phyloP scores from a whole-genome alignment of 2,329 filamentous ascomycete species.

The Colletotrichum incanum region DNA sequence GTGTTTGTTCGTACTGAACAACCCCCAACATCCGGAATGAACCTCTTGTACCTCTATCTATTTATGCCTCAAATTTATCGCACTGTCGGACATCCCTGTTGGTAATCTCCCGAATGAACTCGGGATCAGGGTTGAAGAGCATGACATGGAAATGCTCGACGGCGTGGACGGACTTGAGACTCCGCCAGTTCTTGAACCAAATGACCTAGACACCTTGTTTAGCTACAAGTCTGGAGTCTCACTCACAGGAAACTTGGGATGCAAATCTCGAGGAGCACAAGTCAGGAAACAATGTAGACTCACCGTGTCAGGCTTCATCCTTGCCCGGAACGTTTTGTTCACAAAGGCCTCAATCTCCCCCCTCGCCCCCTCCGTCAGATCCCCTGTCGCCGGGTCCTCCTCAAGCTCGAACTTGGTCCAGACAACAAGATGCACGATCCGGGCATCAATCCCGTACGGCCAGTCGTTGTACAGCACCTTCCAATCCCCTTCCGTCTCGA shows the following conservation, averaged over 20 bases:
- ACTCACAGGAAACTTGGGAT: neutral
- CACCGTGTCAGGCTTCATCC: slow-evolving; percentile 65
- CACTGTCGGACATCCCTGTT: slow-evolving; percentile 80
- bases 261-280: neutral
- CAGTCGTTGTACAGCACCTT: slow-evolving; percentile 92
- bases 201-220: slow-evolving; percentile 52
- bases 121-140: slow-evolving; percentile 82
- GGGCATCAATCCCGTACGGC: slow-evolving; percentile 87
- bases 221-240: neutral
- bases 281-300: neutral
- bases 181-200: slow-evolving; percentile 93
- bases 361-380: slow-evolving; percentile 76
- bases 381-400: slow-evolving; percentile 76
- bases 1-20: neutral
- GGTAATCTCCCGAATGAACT: slow-evolving; percentile 80
- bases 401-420: slow-evolving; percentile 92
- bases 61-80: slow-evolving; percentile 53
- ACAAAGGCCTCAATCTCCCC: slow-evolving; percentile 81
- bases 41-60: neutral
- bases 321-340: slow-evolving; percentile 73
- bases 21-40: neutral
- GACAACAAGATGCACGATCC: slow-evolving; percentile 88
- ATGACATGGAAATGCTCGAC: slow-evolving; percentile 97
- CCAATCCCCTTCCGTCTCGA: slow-evolving; percentile 69
- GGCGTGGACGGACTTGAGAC: slow-evolving; percentile 86